A percentile compares a stretch with the other conserved stretches of the same genome.
These are phyloP conservation scores for Lasiosphaeria hispida DNA, from an alignment of 495 filamentous ascomycete species.

Conservation along the genomic window DNA sequence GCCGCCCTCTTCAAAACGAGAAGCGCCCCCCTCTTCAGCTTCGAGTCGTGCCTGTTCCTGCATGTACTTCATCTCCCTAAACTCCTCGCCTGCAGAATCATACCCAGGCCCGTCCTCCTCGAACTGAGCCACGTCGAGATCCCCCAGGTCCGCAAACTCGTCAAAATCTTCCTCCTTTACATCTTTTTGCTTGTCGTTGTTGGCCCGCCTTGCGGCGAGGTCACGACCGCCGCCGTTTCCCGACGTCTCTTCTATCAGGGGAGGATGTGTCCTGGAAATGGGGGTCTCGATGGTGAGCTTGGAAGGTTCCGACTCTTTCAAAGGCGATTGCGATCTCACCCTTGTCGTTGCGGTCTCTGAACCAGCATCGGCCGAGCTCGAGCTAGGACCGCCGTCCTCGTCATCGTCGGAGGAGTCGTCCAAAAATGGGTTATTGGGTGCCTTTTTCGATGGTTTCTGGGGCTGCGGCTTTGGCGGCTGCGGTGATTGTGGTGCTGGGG, in stretches of 20 bases:
- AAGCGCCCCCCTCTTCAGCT: conserved; percentile 45
- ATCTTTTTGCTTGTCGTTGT: background rate
- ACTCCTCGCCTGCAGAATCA: conserved; percentile 59
- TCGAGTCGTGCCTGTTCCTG: conserved; percentile 61
- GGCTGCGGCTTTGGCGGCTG: background rate
- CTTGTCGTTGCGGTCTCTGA: conserved; percentile 9
- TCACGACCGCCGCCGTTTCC: conserved; percentile 6
- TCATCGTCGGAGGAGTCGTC: conserved; percentile 26
- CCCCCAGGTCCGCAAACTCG: conserved; percentile 61
- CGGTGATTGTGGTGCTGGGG: background rate
- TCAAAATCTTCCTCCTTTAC: conserved; percentile 35
- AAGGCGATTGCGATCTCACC: conserved; percentile 17
- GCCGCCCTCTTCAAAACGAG: conserved; percentile 21
- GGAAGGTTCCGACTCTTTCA: background rate
- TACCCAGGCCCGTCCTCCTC: conserved; percentile 41
- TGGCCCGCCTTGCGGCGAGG: background rate
- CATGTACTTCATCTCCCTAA: conserved; percentile 58
- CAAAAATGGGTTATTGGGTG: conserved; percentile 27
- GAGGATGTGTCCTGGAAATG: conserved; percentile 14
- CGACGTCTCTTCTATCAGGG: conserved; percentile 24
- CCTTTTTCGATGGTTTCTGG: conserved; percentile 14
- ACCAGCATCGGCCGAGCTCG: no score
- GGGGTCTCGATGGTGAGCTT: conserved; percentile 21
- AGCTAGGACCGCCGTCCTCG: background rate
- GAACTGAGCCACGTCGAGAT: conserved; percentile 48